Percentiles rank a stretch among this genome's conserved stretches.
Evolutionary conservation across 2,329 filamentous ascomycete genomes (phyloP).

Genomic region (Septoria linicola): DNA sequence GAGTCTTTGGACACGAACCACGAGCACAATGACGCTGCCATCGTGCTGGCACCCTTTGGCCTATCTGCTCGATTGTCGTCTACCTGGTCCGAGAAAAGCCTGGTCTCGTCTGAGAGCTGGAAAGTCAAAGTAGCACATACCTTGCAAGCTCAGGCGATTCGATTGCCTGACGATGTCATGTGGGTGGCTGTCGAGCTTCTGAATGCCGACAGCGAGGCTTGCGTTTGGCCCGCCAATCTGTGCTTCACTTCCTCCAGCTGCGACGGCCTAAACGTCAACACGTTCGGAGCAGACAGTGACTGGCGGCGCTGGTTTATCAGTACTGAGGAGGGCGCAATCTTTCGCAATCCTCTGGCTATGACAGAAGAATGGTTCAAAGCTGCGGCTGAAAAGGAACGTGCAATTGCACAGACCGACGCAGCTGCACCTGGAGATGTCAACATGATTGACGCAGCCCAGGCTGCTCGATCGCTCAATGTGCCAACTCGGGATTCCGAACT

Average conservation of each 20-base stretch:
- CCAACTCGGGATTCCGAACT: not conserved
- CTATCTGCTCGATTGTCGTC: slow-evolving; percentile 10
- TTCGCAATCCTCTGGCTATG: slow-evolving; percentile 31
- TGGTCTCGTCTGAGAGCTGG: slow-evolving; percentile 15
- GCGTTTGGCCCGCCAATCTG: slow-evolving; percentile 29
- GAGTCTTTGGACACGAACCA: slow-evolving; percentile 2
- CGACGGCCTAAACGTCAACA: not conserved
- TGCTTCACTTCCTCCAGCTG: slow-evolving; percentile 21
- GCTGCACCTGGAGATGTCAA: not conserved
- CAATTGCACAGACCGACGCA: not conserved
- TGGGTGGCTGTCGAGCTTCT: slow-evolving; percentile 20
- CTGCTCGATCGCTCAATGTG: slow-evolving; percentile 5
- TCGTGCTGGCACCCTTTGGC: slow-evolving; percentile 23
- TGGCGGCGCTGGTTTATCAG: slow-evolving; percentile 32
- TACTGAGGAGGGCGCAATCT: slow-evolving; percentile 30
- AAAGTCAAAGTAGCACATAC: slow-evolving; percentile 10
- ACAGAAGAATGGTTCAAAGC: slow-evolving; percentile 34
- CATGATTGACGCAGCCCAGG: not conserved
- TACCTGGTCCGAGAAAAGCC: not conserved
- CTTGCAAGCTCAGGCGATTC: slow-evolving; percentile 20
- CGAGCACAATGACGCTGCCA: not conserved
- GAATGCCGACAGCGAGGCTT: slow-evolving; percentile 12
- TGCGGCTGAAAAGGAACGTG: slow-evolving; percentile 26
- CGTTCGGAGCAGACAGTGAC: slow-evolving; percentile 9
- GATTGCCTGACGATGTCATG: slow-evolving; percentile 13